Conservation (phyloP, 805 yeast genomes). For the Tetrapisispora taiwanensis region DNA sequence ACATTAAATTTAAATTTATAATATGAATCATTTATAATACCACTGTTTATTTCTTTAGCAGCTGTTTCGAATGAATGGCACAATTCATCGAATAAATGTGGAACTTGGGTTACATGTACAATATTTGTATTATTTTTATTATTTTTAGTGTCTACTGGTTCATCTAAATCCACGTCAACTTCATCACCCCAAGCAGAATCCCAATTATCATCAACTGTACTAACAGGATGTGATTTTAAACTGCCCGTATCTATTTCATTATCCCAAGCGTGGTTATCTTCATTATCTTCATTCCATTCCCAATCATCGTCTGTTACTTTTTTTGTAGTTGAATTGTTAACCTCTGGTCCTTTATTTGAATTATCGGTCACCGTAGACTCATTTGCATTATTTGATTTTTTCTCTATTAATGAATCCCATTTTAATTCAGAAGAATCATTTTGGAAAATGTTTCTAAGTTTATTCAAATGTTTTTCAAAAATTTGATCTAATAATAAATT, state of each 20-base stretch:
- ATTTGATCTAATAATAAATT: constrained; percentile 20
- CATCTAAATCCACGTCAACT: constrained; percentile 7
- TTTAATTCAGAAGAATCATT: neutral
- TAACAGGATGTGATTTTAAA: constrained; percentile 11
- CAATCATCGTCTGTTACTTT: constrained; percentile 11
- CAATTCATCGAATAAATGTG: constrained; percentile 9
- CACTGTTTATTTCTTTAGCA: constrained; percentile 10
- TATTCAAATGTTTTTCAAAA: constrained; percentile 10
- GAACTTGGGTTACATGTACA: constrained; percentile 13
- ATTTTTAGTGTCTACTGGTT: neutral
- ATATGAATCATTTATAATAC: constrained; percentile 9
- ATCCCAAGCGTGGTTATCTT: constrained; percentile 8
- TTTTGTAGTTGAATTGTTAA: neutral
- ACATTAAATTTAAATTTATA: constrained; percentile 20
- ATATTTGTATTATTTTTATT: neutral
- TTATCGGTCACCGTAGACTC: neutral
- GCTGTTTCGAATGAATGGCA: constrained; percentile 9
- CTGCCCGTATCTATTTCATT: constrained; percentile 7
- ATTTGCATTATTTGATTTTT: neutral
- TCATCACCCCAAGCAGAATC: constrained; percentile 19
- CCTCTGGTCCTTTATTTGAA: neutral
- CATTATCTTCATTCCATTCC: constrained; percentile 15
- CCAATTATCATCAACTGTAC: constrained; percentile 14
- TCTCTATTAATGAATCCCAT: neutral
- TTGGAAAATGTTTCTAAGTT: constrained; percentile 9